phyloP scores from a whole-genome alignment of 2,329 filamentous ascomycete genomes.

The Annulohypoxylon truncatum region DNA sequence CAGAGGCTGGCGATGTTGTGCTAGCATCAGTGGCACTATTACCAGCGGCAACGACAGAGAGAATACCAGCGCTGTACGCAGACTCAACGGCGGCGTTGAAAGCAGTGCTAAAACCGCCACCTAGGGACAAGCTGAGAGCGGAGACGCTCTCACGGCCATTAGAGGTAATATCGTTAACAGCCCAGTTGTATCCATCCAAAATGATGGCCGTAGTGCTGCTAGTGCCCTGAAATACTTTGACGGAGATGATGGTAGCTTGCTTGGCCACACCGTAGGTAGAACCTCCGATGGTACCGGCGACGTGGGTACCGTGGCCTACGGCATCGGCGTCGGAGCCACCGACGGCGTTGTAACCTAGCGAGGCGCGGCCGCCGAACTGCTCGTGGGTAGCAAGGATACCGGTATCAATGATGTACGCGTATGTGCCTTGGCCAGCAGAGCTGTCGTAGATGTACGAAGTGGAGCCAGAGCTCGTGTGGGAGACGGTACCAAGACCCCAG shows the following conservation, averaged over 20 bases:
- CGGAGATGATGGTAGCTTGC: constrained; percentile 53
- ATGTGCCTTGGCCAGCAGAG: constrained; percentile 56
- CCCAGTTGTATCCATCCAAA: constrained; percentile 52
- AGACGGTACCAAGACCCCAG: constrained; percentile 61
- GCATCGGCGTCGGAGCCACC: constrained; percentile 50
- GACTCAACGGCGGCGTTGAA: constrained; percentile 63
- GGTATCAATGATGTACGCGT: constrained; percentile 66
- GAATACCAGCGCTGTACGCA: constrained; percentile 60
- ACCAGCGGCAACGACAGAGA: constrained; percentile 68
- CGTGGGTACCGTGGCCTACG: constrained; percentile 60
- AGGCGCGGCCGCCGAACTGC: constrained; percentile 57
- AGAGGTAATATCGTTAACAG: constrained; percentile 58
- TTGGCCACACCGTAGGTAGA: constrained; percentile 59
- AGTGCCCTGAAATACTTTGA: constrained; percentile 57
- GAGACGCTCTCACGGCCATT: constrained; percentile 55
- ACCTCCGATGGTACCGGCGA: constrained; percentile 58
- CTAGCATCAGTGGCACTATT: constrained; percentile 57
- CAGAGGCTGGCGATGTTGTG: constrained; percentile 61
- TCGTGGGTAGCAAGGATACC: constrained; percentile 60
- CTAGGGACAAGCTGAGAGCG: constrained; percentile 66
- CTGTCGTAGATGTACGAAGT: constrained; percentile 57
- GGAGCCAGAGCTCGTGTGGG: constrained; percentile 51
- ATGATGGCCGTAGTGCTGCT: constrained; percentile 45
- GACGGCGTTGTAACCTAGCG: constrained; percentile 48
- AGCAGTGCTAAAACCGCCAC: constrained; percentile 58